Evolutionary conservation across 2,329 filamentous ascomycete species (phyloP), one percentile per base, ranked within the genome.

Genomic region (Aureobasidium leucospermi): DNA sequence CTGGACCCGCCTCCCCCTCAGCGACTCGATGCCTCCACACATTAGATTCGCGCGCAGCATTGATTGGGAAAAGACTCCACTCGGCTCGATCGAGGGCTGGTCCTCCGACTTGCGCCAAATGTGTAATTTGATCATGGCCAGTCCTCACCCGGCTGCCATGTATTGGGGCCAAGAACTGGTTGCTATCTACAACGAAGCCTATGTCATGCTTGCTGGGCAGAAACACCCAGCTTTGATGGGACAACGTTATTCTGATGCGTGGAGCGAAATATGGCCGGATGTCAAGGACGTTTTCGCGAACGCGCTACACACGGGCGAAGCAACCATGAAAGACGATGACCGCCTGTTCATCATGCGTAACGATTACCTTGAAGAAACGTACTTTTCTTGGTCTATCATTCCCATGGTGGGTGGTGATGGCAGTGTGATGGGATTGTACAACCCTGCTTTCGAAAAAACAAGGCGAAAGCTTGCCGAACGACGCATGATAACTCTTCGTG

Each of bases 251-350:
- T 74, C 76, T 46, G 80, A 85, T 11, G 85, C 82, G 1, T 92
- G 88, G 88, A 63, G 78, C 0, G 89, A 93, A 68, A 87, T 93
- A 6, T 92, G 88, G 87, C 76, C 83, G 23, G 82, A 85, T 5
- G 79, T 93, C 10, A 80, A 85, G 63, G 84, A 84, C 2, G 80
- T 88, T 0, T 89, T 94, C 63, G 76, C 80, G 16, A 84, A 78
- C 62, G 89, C 89, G 0, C 82, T 81, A 70, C 73, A 81, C 41
- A 87, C 85, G 4, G 90, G 89, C 0, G 85, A 91, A 73, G 87
- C 89, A 0, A 90, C 86, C 0, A 89, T 92, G 87, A 93, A 91
- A 70, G 85, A 92, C 64, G 89, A 94, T 66, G 88, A 93, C 63
- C 84, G 84, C 60, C 76, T 93, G 1, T 90, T 91, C 66, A 80